Percentiles rank a stretch among this genome's conserved stretches.
phyloP scores from a whole-genome alignment of 192 early-diverging fungal species.

The Oehlia diaphana region DNA sequence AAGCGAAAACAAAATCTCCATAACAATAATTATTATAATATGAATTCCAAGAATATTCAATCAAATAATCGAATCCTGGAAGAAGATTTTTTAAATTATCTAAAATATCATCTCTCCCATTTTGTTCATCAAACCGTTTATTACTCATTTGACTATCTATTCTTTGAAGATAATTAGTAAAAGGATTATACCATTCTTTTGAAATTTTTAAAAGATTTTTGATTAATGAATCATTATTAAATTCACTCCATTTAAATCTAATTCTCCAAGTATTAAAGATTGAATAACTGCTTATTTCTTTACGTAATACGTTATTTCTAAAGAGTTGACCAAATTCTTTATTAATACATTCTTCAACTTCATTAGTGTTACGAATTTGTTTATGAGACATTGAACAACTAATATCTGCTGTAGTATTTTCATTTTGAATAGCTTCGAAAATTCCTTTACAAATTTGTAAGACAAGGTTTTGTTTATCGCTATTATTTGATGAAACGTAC shows the following conservation, averaged over 20 bases:
- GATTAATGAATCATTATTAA: background rate
- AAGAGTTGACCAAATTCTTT: background rate
- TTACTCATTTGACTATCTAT: background rate
- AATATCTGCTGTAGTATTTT: background rate
- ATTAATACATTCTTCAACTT: background rate
- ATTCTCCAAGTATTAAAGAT: background rate
- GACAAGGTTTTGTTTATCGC: constrained; percentile 1
- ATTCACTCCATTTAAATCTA: too few species aligned
- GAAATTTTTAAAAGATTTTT: background rate
- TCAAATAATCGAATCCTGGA: constrained; percentile 5
- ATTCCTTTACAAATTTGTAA: background rate
- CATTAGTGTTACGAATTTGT: background rate
- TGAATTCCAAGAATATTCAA: background rate
- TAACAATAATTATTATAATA: background rate
- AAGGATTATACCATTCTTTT: background rate
- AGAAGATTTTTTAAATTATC: background rate
- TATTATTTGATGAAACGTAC: background rate
- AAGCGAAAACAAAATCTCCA: constrained; percentile 14
- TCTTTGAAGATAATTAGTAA: background rate
- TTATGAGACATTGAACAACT: background rate
- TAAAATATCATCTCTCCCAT: background rate
- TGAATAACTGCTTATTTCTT: background rate
- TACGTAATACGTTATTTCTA: background rate
- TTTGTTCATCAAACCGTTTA: too few species aligned
- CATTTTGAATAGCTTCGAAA: background rate